Conservation (phyloP, 2,329 filamentous ascomycete genomes). For the Xylariaceae sp. region DNA sequence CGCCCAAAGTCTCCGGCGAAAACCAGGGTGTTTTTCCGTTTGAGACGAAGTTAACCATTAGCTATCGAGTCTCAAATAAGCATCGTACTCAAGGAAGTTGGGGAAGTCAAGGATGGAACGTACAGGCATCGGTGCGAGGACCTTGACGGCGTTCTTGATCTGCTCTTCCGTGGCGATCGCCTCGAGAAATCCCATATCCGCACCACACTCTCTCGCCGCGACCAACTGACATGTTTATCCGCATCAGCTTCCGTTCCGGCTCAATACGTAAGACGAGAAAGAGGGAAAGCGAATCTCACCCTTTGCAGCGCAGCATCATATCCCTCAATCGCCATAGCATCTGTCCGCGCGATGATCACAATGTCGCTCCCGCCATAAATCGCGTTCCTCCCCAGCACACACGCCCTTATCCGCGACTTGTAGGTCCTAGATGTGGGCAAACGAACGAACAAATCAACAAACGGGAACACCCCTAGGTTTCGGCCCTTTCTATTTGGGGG, state of each 20-base stretch:
- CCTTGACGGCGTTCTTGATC: conserved; percentile 1
- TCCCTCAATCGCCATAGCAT: not conserved
- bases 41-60: not conserved
- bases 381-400: not conserved
- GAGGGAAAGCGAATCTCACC: not conserved
- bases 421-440: not conserved
- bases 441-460: too few species aligned
- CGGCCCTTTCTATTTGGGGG: too few species aligned
- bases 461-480: too few species aligned
- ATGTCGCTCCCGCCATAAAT: not conserved
- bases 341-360: not conserved
- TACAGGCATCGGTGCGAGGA: not conserved
- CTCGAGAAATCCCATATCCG: not conserved
- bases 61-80: not conserved
- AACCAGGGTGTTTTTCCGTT: not conserved
- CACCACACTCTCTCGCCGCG: not conserved
- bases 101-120: not conserved
- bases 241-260: too few species aligned
- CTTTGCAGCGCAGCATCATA: not conserved
- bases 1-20: not conserved
- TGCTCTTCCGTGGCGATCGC: not conserved
- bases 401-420: not conserved
- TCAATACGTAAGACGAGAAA: too few species aligned
- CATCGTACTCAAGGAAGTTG: too few species aligned
- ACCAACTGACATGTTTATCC: too few species aligned